Percentiles rank a stretch among this genome's conserved stretches.
phyloP scores from a whole-genome alignment of 345 rosid species.

The Hypericum perforatum region DNA sequence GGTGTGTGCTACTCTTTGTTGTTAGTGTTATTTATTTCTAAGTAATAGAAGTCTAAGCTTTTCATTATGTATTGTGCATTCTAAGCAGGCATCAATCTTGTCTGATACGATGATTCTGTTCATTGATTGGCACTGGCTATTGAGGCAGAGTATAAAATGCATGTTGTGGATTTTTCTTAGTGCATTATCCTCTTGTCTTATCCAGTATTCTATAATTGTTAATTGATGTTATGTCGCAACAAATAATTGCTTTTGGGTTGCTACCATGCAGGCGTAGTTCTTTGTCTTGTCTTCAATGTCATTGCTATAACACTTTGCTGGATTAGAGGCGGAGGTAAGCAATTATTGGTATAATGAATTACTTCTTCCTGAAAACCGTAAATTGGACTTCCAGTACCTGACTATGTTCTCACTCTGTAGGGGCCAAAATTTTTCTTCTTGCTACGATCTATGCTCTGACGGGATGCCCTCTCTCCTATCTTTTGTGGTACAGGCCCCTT shows the following conservation, averaged over 20 bases:
- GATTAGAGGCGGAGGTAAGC: constrained; percentile 91
- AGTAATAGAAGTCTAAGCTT: no score
- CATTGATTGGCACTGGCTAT: no score
- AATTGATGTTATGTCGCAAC: no score
- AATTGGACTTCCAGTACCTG: constrained; percentile 11
- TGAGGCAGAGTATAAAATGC: no score
- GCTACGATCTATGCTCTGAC: constrained; percentile 71
- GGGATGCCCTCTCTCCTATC: constrained; percentile 83
- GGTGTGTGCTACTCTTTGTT: constrained; percentile 32
- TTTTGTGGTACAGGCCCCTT: constrained; percentile 95
- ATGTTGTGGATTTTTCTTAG: no score
- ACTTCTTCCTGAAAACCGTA: constrained; percentile 7
- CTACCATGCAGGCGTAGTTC: constrained; percentile 59
- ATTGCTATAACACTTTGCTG: constrained; percentile 78
- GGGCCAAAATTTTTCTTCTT: constrained; percentile 86
- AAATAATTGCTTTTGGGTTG: no score
- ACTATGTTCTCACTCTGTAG: constrained; percentile 28
- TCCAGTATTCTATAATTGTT: no score
- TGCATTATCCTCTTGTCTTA: no score
- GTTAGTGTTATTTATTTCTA: no score
- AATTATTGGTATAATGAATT: constrained; percentile 2
- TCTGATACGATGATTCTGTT: no score
- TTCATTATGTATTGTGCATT: no score
- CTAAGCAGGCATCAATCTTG: no score
- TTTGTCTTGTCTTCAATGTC: constrained; percentile 76